Evolutionary conservation across 2,329 filamentous ascomycete genomes (phyloP), one percentile per base, ranked within the genome.

Genomic region (Penicillium sp.): DNA sequence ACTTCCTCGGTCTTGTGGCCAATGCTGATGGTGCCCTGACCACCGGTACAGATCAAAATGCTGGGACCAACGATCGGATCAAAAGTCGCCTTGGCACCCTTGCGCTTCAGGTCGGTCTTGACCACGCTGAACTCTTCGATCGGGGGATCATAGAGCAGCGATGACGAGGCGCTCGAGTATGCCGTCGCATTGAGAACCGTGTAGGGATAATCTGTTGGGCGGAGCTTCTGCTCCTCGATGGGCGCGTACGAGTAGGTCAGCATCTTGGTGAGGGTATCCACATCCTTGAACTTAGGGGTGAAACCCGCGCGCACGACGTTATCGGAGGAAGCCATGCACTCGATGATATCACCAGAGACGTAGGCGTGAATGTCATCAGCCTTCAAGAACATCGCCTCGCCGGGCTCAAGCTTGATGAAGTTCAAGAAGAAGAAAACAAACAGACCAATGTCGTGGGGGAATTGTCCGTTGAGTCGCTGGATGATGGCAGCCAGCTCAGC

Each of bases 291-390:
- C 74, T 99, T 99, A 55, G 95, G 95, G 0, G 95, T 99, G 76
- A 99, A 95, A 44, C 95, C 95, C 0, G 95, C 95, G 55, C 95
- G 91, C 51, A 99, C 93, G 35, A 99, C 95, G 65, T 99, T 99
- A 82, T 99, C 95, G n/a, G 91, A 96, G 9, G 91, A 89, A 0
- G 95, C 95, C 95, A 99, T 99, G 81, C 95, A 99, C 77, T 99
- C 95, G 73, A 99, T 92, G 66, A 99, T 96, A 70, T 99, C 93
- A 33, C 77, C 77, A 5, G 76, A 79, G 45, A 80, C 77, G 56
- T 99, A 99, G 48, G 95, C 95, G 74, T 99, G 95, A 68, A 98
- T 98, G 70, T 98, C 95, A 70, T 99, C 93, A 7, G 95, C 95
- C 68, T 91, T 91, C 35, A 99, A 83, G 78, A 98, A 99, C 81